These are phyloP conservation scores for Erodium texanum DNA, from an alignment of 441 rosid species.

Conservation along the genomic window DNA sequence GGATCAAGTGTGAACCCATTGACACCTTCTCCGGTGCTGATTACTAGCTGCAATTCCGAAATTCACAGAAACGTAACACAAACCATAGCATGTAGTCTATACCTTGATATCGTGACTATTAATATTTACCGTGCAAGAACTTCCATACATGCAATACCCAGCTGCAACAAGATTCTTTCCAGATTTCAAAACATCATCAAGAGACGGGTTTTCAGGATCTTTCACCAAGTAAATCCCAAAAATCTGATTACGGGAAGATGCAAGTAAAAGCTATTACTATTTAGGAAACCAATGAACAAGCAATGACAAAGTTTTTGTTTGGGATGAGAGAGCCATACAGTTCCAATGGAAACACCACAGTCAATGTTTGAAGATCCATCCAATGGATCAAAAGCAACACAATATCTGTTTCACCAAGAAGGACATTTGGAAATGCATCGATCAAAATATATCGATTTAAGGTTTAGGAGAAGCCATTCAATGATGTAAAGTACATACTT, in stretches of 20 bases:
- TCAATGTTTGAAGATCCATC: slow-evolving; percentile 98
- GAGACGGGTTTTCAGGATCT: slow-evolving; percentile 47
- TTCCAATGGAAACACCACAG: slow-evolving; percentile 96
- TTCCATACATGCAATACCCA: slow-evolving; percentile 99
- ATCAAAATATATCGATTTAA: background rate
- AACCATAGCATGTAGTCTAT: background rate
- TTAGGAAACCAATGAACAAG: background rate
- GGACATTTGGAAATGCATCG: background rate
- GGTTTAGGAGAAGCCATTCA: background rate
- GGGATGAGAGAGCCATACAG: slow-evolving; percentile 38
- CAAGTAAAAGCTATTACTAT: background rate
- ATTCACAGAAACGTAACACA: background rate
- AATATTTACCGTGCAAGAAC: slow-evolving; percentile 80
- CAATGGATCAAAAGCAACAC: slow-evolving; percentile 92
- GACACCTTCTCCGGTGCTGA: slow-evolving; percentile 83
- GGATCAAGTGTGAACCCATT: slow-evolving; percentile 95
- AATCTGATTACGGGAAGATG: slow-evolving; percentile 44
- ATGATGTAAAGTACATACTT: slow-evolving; percentile 27
- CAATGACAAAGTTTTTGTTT: background rate
- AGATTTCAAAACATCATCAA: slow-evolving; percentile 80
- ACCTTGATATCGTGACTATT: background rate
- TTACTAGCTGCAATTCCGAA: slow-evolving; percentile 53
- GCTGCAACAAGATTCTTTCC: slow-evolving; percentile 89
- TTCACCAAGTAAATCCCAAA: slow-evolving; percentile 82
- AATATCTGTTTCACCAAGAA: slow-evolving; percentile 39